A percentile compares a stretch with the other conserved stretches of the same genome.
These are phyloP conservation scores for Gracilaria vermiculophylla DNA, from an alignment of 23 red algal genomes.

Conservation along the genomic window DNA sequence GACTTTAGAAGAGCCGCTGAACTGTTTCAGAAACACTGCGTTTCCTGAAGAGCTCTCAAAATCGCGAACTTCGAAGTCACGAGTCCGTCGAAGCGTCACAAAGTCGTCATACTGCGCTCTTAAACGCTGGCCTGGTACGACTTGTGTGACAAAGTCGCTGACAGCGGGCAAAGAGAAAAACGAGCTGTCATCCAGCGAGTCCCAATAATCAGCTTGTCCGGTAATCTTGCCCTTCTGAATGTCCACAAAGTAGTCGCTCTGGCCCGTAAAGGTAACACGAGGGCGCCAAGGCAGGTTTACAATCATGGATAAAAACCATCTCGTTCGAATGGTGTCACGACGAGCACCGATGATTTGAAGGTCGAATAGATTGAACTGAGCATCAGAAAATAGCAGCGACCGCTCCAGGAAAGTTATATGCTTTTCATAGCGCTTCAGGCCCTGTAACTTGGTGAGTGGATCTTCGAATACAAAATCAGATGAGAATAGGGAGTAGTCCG, in stretches of 20 bases:
- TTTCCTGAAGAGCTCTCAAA: not conserved
- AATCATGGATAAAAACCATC: constrained; percentile 69
- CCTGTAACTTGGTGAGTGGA: constrained; percentile 67
- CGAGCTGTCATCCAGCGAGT: constrained; percentile 57
- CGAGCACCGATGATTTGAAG: constrained; percentile 7
- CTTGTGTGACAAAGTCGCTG: constrained; percentile 26
- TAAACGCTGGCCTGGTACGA: not conserved
- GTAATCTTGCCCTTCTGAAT: constrained; percentile 4
- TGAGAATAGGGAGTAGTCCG: constrained; percentile 59
- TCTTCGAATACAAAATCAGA: constrained; percentile 55
- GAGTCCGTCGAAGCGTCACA: constrained; percentile 12
- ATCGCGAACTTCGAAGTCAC: not conserved
- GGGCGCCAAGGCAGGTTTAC: constrained; percentile 71
- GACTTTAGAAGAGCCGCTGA: not conserved
- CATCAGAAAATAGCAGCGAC: constrained; percentile 55
- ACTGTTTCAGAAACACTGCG: not conserved
- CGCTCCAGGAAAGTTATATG: constrained; percentile 70
- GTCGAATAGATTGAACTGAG: constrained; percentile 55
- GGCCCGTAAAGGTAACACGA: constrained; percentile 66
- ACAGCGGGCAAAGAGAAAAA: constrained; percentile 30
- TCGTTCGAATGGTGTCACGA: constrained; percentile 37
- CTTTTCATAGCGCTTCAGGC: constrained; percentile 34
- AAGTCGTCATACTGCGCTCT: not conserved
- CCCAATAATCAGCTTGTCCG: constrained; percentile 74
- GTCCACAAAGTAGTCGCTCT: constrained; percentile 65